Evolutionary conservation across 192 early-diverging fungal genomes (phyloP), one percentile per base, ranked within the genome.

Genomic region (Backusella parvicylindrica): DNA sequence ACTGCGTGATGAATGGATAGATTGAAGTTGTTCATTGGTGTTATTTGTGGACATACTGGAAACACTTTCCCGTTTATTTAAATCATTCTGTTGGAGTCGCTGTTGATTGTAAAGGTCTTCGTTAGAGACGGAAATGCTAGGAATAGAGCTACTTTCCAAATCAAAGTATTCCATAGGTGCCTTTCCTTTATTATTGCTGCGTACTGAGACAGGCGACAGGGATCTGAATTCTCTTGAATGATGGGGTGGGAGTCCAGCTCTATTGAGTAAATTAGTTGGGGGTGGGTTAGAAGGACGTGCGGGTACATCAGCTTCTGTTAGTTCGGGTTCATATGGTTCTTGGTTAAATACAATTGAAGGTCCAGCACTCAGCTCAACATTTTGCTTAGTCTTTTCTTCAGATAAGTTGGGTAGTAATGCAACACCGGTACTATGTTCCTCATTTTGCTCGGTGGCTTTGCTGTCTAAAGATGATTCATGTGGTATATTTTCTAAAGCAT

Each of bases 11-110:
- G 38, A 56, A 15, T 64, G 31, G 23, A 69, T 40, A 28, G 75
- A 56, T 15, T n/a, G 47, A 64, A 65, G 75, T 11, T 33, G 68
- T 12, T 77, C 68, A 66, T 60, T 60, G 16, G 60, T 60, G 23
- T 60, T 60, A n/a, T 60, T 60, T 9, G 53, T 65, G 9, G 75
- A 77, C 35, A 77, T 49, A 49, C 75, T 71, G 26, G 75, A 63
- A 23, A 33, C 68, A 49, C 69, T 69, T 23, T 47, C 32, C 4
- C 70, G 30, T 32, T 71, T 71, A n/a, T 47, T 23, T 21, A 30
- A 47, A 35, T 40, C 13, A 28, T 60, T 60, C 16, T 35, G 70
- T 4, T 31, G 47, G 18, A 33, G 11, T 35, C 28, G 30, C 47
- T 30, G 31, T 18, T 47, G 49, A 18, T 35, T 7, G 30, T 70